Conservation (phyloP, 2,329 filamentous ascomycete genomes). For the Corynespora cassiicola region DNA sequence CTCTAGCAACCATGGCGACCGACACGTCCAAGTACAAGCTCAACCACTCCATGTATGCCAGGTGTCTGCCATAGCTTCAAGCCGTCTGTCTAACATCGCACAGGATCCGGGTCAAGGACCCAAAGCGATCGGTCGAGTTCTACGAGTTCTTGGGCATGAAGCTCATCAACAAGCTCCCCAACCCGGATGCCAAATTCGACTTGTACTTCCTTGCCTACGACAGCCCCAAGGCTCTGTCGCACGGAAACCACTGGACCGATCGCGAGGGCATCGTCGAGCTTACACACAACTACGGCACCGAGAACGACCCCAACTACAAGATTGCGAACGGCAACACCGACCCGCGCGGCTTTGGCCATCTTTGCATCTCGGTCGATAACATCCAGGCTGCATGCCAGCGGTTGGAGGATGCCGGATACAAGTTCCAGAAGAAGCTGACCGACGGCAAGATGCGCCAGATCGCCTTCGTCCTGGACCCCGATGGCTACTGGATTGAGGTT, state of each 20-base stretch:
- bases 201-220: constrained; percentile 96
- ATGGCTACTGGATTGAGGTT: constrained; percentile 77
- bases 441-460: constrained; percentile 78
- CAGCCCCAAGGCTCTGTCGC: constrained; percentile 74
- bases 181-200: constrained; percentile 90
- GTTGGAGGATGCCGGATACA: constrained; percentile 87
- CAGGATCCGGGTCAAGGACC: constrained; percentile 94
- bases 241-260: constrained; percentile 77
- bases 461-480: constrained; percentile 88
- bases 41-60: constrained; percentile 63
- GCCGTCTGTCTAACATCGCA: constrained; percentile 13
- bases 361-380: constrained; percentile 72
- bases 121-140: constrained; percentile 82
- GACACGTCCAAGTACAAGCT: constrained; percentile 70
- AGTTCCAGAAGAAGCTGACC: constrained; percentile 92
- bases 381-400: constrained; percentile 89
- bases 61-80: too few relatives aligned
- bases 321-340: constrained; percentile 91
- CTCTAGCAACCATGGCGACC: constrained; percentile 59
- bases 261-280: constrained; percentile 91
- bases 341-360: constrained; percentile 83
- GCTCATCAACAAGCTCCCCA: constrained; percentile 78
- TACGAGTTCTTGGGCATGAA: constrained; percentile 93
- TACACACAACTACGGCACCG: constrained; percentile 85
- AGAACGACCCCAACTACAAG: constrained; percentile 80